phyloP scores from a whole-genome alignment of 257 asterid genomes.

The Catharanthus roseus region DNA sequence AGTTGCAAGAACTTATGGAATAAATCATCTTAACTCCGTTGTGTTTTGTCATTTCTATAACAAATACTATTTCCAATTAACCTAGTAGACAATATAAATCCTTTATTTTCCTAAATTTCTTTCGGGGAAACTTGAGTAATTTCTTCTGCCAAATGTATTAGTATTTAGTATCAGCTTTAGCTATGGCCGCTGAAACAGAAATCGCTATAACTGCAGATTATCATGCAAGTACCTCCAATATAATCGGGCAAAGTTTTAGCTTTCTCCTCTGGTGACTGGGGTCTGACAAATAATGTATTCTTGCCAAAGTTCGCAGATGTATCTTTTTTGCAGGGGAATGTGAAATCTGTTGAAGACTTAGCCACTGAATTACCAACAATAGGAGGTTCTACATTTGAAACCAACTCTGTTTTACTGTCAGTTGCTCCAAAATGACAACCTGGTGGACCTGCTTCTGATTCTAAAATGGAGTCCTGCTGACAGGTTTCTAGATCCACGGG shows the following conservation, averaged over 20 bases:
- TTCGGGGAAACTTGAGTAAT: not conserved
- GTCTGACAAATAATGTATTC: constrained; percentile 11
- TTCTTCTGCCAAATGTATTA: not conserved
- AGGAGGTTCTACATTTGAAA: constrained; percentile 20
- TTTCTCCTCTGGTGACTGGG: constrained; percentile 12
- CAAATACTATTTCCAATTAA: constrained; percentile 26
- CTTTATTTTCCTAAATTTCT: not conserved
- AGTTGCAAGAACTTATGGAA: constrained; percentile 27
- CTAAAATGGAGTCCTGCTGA: constrained; percentile 17
- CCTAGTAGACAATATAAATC: constrained; percentile 2
- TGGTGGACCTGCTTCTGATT: constrained; percentile 29
- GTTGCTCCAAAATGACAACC: constrained; percentile 27
- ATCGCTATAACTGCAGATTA: constrained; percentile 9
- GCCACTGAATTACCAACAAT: constrained; percentile 11
- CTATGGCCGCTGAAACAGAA: constrained; percentile 11
- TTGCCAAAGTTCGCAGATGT: not conserved
- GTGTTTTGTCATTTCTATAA: constrained; percentile 23
- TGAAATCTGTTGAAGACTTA: constrained; percentile 14
- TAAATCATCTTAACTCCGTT: constrained; percentile 27
- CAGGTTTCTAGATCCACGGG: constrained; percentile 18
- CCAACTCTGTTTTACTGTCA: constrained; percentile 19
- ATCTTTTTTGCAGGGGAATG: constrained; percentile 14
- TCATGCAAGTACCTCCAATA: constrained; percentile 7
- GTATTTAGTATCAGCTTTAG: not conserved
- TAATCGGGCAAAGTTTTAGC: constrained; percentile 9